These are phyloP conservation scores for Citropsis articulata DNA, from an alignment of 345 rosid species.

Conservation along the genomic window DNA sequence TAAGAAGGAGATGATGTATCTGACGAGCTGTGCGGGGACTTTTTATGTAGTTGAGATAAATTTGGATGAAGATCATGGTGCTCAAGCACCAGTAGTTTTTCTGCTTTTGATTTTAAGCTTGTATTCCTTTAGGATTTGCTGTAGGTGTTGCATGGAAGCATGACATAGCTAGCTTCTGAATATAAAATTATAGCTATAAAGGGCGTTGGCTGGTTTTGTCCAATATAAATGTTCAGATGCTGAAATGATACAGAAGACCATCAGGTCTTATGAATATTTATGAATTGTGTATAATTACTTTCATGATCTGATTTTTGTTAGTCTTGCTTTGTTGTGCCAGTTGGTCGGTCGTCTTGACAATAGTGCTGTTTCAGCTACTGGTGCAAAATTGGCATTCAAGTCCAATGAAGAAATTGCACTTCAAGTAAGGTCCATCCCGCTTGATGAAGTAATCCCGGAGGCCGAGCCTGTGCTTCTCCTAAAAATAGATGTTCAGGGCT, in stretches of 20 bases:
- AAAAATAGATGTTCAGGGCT: slow-evolving; percentile 95
- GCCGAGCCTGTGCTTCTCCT: slow-evolving; percentile 60
- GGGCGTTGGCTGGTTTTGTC: neutral
- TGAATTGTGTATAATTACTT: neutral
- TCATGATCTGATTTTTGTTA: neutral
- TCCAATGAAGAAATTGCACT: slow-evolving; percentile 90
- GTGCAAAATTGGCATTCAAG: slow-evolving; percentile 91
- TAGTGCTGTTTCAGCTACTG: slow-evolving; percentile 85
- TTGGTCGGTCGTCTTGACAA: slow-evolving; percentile 98
- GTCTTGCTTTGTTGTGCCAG: slow-evolving; percentile 30
- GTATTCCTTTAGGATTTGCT: neutral
- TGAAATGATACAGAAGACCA: neutral
- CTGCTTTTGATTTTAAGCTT: neutral
- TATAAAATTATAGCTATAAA: neutral
- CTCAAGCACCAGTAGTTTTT: neutral
- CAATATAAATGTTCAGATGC: neutral
- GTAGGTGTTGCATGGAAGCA: neutral
- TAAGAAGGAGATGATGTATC: neutral
- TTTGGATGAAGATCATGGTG: neutral
- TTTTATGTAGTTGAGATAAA: neutral
- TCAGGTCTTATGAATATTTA: neutral
- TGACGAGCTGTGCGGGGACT: too few species aligned
- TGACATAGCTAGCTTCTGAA: slow-evolving; percentile 6
- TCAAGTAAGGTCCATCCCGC: slow-evolving; percentile 79
- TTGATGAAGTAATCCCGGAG: slow-evolving; percentile 67